Evolutionary conservation across 2,329 filamentous ascomycete species (phyloP).

Genomic region (Fusarium duplospermum): DNA sequence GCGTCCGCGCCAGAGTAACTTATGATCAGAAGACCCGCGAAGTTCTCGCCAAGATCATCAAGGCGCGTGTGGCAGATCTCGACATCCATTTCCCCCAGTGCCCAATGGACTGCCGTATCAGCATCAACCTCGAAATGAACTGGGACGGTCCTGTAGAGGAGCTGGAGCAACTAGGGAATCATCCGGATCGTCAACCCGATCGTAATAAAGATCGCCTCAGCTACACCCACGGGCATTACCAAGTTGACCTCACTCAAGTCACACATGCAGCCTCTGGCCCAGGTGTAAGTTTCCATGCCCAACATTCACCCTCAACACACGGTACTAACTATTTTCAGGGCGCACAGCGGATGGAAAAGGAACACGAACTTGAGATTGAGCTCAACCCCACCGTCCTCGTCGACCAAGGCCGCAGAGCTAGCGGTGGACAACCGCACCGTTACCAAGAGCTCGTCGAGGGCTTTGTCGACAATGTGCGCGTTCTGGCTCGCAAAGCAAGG

Average conservation of each 20-base stretch:
- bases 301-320: not conserved
- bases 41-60: slow-evolving; percentile 86
- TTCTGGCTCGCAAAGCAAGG: slow-evolving; percentile 62
- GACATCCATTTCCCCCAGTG: slow-evolving; percentile 83
- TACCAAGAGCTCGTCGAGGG: slow-evolving; percentile 78
- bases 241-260: slow-evolving; percentile 94
- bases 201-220: slow-evolving; percentile 91
- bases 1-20: slow-evolving; percentile 70
- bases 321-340: slow-evolving; percentile 46
- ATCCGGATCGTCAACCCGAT: slow-evolving; percentile 61
- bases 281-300: slow-evolving; percentile 49
- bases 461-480: slow-evolving; percentile 78
- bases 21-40: slow-evolving; percentile 78
- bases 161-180: slow-evolving; percentile 56
- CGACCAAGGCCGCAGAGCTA: slow-evolving; percentile 71
- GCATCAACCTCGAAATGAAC: slow-evolving; percentile 93
- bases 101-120: slow-evolving; percentile 90
- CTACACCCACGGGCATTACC: slow-evolving; percentile 88
- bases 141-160: slow-evolving; percentile 77
- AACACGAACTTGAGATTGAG: slow-evolving; percentile 86
- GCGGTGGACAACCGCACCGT: slow-evolving; percentile 63
- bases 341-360: slow-evolving; percentile 64
- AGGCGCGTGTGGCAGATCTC: slow-evolving; percentile 88
- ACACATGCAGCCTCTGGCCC: slow-evolving; percentile 58
- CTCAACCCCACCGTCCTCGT: slow-evolving; percentile 72